Evolutionary conservation across 805 yeast species (phyloP), one percentile per base, ranked within the genome.

Genomic region (Starmerella etchellsii): DNA sequence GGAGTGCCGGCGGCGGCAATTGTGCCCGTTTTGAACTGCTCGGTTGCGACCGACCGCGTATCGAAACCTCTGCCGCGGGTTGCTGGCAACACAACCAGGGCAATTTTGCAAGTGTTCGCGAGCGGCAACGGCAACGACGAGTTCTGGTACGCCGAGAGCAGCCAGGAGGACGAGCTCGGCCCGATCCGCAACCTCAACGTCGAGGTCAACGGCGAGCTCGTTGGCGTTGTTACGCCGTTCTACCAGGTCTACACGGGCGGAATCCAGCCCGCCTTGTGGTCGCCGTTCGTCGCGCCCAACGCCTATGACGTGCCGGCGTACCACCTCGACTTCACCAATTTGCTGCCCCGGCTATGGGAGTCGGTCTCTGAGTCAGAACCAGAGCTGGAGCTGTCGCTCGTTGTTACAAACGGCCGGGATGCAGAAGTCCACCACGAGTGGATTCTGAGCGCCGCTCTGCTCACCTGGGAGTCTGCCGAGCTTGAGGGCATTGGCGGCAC

Each of bases 171-270:
- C 13, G 39, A 28, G 19, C 27, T 36, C 14, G 50, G 51, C 10
- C 46, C 51, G 21, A 32, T 10, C 56, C 68, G 95, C 42, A 63
- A 73, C 18, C 64, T 81, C 15, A 72, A 75, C 48, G 73, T 81
- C 4, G 76, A 64, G 46, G 59, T 78, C 36, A 68, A 76, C 51
- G 82, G 73, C 22, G 52, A 65, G 15, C 67, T 78, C 39, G 69
- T 81, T 10, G 76, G 77, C 3, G 61, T 74, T 2, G 69, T 70
- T 22, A 64, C 74, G 21, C 91, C 94, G 2, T 73, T 71, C 47
- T 85, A 85, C 2, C 73, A 78, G 15, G 68, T 84, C 10, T 83
- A 69, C 60, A 74, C 94, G 1, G 94, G 94, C 6, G 94, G 93
- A 1, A 61, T 74, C 32, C 73, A 85, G 2, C 94, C 95, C 1